Evolutionary conservation across 2,329 filamentous ascomycete genomes (phyloP), one percentile per base, ranked within the genome.

Genomic region (Hymenoscyphus fraxineus): DNA sequence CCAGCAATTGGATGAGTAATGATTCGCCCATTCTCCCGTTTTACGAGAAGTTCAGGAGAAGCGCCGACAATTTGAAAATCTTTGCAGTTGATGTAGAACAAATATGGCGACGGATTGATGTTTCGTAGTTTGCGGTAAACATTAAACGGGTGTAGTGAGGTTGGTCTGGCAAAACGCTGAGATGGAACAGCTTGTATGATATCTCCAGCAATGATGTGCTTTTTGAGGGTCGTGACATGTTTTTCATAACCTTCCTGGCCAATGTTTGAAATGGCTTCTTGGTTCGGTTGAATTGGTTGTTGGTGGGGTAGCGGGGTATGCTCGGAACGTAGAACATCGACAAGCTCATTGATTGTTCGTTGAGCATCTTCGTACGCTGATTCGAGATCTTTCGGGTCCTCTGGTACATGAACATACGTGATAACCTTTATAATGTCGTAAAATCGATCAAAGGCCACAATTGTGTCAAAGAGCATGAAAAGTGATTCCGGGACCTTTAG

Each of bases 101-200:
- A 87, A 78, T 99, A 99, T 0, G 95, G 95, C 9, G 93, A 97
- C 0, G 95, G 95, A 76, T 99, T 99, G 74, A 98, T 91, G n/a
- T 92, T 97, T 67, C 95, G 91, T 44, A 99, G 84, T 76, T 97
- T 92, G 62, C 94, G 88, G 82, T 98, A 99, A 73, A 99, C 91
- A 81, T 98, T 99, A 83, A 98, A 99, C 0, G 95, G 94, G 77
- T 99, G 95, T 55, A 99, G 82, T 63, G 86, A 88, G 2, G 95
- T 99, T 15, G 93, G 93, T 35, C 94, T 86, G 7, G 93, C 89
- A 75, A 98, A 91, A 61, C 95, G 88, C 79, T 99, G 95, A 54
- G 93, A 97, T 1, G 95, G 95, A 16, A 99, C 95, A 0, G 93
- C 92, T 77, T 99, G 95, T 79, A 99, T 98, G 75, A 99, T 98